phyloP scores from a whole-genome alignment of 345 rosid genomes.

The Nasturtium officinale region DNA sequence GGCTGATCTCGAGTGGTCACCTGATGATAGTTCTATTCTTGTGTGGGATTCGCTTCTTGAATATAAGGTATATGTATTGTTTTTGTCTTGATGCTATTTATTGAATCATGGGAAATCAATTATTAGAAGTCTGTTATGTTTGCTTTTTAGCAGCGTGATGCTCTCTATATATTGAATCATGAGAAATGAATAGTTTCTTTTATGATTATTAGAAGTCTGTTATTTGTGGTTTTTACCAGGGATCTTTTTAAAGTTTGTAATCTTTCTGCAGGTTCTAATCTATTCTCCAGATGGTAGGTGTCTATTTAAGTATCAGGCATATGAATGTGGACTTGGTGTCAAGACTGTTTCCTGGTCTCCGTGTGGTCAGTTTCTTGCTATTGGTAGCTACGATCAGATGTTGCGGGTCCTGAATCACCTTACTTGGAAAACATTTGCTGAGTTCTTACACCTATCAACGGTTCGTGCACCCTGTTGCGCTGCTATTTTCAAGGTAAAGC shows the following conservation, averaged over 20 bases:
- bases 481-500: slow-evolving; percentile 77
- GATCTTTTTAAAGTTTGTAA: slow-evolving; percentile 25
- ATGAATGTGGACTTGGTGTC: slow-evolving; percentile 96
- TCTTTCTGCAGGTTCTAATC: slow-evolving; percentile 68
- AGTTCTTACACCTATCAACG: slow-evolving; percentile 80
- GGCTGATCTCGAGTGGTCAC: slow-evolving; percentile 96
- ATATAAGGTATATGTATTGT: slow-evolving; percentile 59
- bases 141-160: too few relatives aligned
- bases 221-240: slow-evolving; percentile 16
- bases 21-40: slow-evolving; percentile 85
- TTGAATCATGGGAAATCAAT: not conserved
- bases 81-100: not conserved
- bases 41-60: slow-evolving; percentile 92
- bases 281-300: slow-evolving; percentile 98
- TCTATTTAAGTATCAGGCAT: slow-evolving; percentile 89
- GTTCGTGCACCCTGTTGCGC: slow-evolving; percentile 89
- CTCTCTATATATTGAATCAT: not conserved
- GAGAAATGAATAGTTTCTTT: not conserved
- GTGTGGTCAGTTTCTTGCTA: slow-evolving; percentile 92
- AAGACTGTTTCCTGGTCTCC: slow-evolving; percentile 96
- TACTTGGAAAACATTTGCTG: slow-evolving; percentile 97
- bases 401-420: slow-evolving; percentile 83
- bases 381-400: slow-evolving; percentile 98
- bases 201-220: not conserved
- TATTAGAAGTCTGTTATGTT: not conserved